Evolutionary conservation across 2,329 filamentous ascomycete species (phyloP).

Genomic region (Sporothrix dimorphospora): DNA sequence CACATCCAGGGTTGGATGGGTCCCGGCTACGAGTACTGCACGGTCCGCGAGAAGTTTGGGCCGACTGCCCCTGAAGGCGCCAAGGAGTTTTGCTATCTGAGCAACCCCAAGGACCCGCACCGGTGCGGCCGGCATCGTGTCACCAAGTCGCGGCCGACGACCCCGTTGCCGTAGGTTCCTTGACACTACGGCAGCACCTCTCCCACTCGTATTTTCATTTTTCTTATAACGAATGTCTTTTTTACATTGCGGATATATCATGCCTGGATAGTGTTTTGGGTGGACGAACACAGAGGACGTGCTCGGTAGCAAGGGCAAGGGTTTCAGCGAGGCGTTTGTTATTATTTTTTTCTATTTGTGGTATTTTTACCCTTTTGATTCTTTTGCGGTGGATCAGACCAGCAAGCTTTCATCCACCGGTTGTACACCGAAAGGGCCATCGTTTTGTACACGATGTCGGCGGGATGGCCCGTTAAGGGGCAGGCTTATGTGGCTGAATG

Average conservation of each 20-base stretch:
- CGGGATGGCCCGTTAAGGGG: neutral
- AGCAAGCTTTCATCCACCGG: neutral
- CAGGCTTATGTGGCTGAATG: neutral
- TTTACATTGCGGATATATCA: neutral
- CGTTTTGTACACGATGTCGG: neutral
- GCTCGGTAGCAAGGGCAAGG: neutral
- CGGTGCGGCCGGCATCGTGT: conserved; percentile 60
- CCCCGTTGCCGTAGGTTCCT: conserved; percentile 21
- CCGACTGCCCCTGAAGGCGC: conserved; percentile 50
- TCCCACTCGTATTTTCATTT: neutral
- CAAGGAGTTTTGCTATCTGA: conserved; percentile 60
- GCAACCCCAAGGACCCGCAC: conserved; percentile 60
- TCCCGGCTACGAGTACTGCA: conserved; percentile 61
- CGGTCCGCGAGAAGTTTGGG: conserved; percentile 61
- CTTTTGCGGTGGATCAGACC: neutral
- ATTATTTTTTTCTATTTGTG: neutral
- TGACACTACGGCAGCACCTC: neutral
- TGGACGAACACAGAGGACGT: neutral
- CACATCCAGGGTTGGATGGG: conserved; percentile 65
- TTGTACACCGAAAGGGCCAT: neutral
- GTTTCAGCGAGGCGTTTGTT: conserved; percentile 12
- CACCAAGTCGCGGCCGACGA: conserved; percentile 37
- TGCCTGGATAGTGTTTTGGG: neutral
- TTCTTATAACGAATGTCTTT: neutral
- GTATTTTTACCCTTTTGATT: neutral